phyloP scores from a whole-genome alignment of 805 yeast species.

The Lipomyces kockii region DNA sequence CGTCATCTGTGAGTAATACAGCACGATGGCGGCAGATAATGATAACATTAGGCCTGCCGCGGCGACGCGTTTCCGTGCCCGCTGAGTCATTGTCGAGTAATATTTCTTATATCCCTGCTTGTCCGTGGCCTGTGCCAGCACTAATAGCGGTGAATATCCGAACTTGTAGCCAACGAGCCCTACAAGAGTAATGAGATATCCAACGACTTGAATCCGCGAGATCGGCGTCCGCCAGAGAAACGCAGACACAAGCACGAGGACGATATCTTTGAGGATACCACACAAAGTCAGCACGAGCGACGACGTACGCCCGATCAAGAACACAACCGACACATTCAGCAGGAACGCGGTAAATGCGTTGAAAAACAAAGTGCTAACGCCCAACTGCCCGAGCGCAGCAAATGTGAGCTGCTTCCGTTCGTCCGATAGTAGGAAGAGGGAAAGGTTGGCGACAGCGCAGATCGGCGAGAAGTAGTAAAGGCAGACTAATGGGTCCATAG shows the following conservation, averaged over 20 bases:
- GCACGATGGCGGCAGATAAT: slow-evolving; percentile 10
- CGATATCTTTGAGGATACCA: slow-evolving; percentile 40
- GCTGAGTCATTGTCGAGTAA: slow-evolving; percentile 8
- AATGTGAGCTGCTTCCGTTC: slow-evolving; percentile 28
- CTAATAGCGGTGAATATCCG: slow-evolving; percentile 31
- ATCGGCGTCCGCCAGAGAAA: slow-evolving; percentile 39
- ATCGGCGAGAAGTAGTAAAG: slow-evolving; percentile 40
- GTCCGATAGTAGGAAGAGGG: slow-evolving; percentile 24
- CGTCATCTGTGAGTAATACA: slow-evolving; percentile 23
- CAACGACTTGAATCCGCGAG: slow-evolving; percentile 36
- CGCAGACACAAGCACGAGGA: slow-evolving; percentile 38
- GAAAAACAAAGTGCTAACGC: slow-evolving; percentile 22
- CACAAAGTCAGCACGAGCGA: slow-evolving; percentile 39
- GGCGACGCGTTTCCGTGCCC: slow-evolving; percentile 18
- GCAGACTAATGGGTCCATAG: slow-evolving; percentile 42
- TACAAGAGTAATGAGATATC: slow-evolving; percentile 37
- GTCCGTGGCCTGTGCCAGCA: slow-evolving; percentile 24
- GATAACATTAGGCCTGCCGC: slow-evolving; percentile 13
- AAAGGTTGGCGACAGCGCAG: slow-evolving; percentile 35
- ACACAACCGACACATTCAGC: slow-evolving; percentile 39
- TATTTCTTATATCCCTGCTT: slow-evolving; percentile 18
- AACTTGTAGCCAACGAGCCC: slow-evolving; percentile 39
- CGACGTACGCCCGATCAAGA: slow-evolving; percentile 39
- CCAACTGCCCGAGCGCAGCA: slow-evolving; percentile 26
- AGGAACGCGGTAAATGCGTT: slow-evolving; percentile 38